phyloP scores from a whole-genome alignment of 2,329 filamentous ascomycete species.

The Fusarium redolens region DNA sequence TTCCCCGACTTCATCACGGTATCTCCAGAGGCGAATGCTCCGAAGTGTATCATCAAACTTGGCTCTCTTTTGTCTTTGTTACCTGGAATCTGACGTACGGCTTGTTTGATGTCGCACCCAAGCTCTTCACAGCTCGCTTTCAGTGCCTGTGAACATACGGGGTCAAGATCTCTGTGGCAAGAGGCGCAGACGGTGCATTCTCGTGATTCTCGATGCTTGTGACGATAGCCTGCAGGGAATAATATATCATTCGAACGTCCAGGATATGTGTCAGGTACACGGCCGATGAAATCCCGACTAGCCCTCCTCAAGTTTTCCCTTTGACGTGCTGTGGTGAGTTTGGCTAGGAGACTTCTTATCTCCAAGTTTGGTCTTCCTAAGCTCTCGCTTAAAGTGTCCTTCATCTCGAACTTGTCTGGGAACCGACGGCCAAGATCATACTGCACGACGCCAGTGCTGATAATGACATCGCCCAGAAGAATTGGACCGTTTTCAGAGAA shows the following conservation, averaged over 20 bases:
- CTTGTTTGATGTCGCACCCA: not conserved
- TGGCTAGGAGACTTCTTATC: not conserved
- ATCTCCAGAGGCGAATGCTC: conserved; percentile 8
- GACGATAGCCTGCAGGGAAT: not conserved
- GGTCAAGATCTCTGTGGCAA: not conserved
- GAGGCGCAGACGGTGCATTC: not conserved
- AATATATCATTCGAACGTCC: not conserved
- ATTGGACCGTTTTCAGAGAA: not conserved
- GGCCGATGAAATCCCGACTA: not conserved
- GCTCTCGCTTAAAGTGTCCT: not conserved
- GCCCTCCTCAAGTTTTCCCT: not conserved
- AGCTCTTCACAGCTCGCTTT: not conserved
- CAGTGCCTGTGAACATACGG: not conserved
- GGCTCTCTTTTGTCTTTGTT: not conserved
- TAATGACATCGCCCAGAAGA: not conserved
- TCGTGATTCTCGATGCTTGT: not conserved
- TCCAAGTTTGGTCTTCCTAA: not conserved
- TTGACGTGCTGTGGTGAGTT: not conserved
- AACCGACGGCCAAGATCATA: conserved; percentile 3
- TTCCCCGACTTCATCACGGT: conserved; percentile 14
- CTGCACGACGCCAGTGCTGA: not conserved
- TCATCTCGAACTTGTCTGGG: not conserved
- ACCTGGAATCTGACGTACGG: not conserved
- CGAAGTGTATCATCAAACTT: conserved; percentile 2
- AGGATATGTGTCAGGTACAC: not conserved